Conservation (phyloP, 805 yeast species). For the Ogataea angusta region DNA sequence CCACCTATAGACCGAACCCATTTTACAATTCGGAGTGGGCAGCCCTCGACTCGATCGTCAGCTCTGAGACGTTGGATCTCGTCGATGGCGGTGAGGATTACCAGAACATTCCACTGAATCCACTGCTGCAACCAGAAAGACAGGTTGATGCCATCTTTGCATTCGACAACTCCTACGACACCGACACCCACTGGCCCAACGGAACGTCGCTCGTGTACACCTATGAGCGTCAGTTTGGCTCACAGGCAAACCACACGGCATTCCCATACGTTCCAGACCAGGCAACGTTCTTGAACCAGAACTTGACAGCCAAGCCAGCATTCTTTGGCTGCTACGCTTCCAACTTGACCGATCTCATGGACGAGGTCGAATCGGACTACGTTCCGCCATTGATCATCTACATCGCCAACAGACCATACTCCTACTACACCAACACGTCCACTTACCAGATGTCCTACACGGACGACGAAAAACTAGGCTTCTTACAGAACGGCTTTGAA, state of each 20-base stretch:
- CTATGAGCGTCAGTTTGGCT: conserved; percentile 54
- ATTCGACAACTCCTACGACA: conserved; percentile 64
- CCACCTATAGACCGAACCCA: conserved; percentile 73
- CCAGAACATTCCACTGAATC: conserved; percentile 67
- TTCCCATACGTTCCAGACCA: conserved; percentile 81
- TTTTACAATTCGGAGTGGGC: conserved; percentile 46
- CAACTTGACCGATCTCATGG: conserved; percentile 53
- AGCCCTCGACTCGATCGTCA: conserved; percentile 35
- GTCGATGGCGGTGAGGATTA: conserved; percentile 81
- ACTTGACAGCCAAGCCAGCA: conserved; percentile 65
- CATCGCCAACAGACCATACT: conserved; percentile 67
- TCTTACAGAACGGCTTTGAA: conserved; percentile 75
- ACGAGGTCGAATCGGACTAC: conserved; percentile 34
- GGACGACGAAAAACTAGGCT: conserved; percentile 50
- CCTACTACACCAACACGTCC: conserved; percentile 66
- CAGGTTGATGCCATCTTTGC: conserved; percentile 63
- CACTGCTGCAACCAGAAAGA: conserved; percentile 61
- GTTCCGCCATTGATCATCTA: conserved; percentile 77
- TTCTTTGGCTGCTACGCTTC: conserved; percentile 80
- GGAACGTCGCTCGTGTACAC: conserved; percentile 59
- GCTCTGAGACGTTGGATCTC: conserved; percentile 45
- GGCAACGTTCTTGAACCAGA: conserved; percentile 53
- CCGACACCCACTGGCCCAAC: conserved; percentile 59
- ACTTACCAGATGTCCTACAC: conserved; percentile 65
- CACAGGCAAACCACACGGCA: conserved; percentile 53